Evolutionary conservation across 306 rosid genomes (phyloP), one percentile per base, ranked within the genome.

Genomic region (Lathyrus oleraceus): DNA sequence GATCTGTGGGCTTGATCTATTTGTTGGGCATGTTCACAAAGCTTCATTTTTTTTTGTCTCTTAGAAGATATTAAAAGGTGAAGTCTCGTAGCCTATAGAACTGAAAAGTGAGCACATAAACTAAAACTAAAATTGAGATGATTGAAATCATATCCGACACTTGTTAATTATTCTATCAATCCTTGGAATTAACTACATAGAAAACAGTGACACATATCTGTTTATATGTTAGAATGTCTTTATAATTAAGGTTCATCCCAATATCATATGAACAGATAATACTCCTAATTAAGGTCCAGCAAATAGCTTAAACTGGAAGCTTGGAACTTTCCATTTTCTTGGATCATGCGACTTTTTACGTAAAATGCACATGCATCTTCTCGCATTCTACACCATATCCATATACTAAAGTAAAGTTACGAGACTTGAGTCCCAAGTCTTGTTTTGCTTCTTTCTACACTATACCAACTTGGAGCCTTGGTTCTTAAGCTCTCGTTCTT

Each of bases 341-440:
- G 74, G 83, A 85, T 85, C 89, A 76, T 61, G 86, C 76, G 89
- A 78, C 20, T 71, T 82, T 80, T 85, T 81, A 76, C 85, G 83
- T 76, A 73, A 76, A 73, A 66, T 73, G 78, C 83, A 87, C 83
- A 60, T 78, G 86, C 86, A 30, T 12, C 65, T 35, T 4, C 10
- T 17, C 36, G 9, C 28, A 35, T 48, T 71, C 73, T 65, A 73
- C 76, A 59, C 57, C 10, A 13, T 25, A 25, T 54, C 32, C 14
- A 6, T 30, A 5, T 51, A 1, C 30, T 25, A 8, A 60, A 61
- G 36, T 60, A 54, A 43, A 64, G 36, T 28, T 40, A 52, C 6
- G 5, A 83, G 72, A 62, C 89, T 89, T 85, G 54, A 72, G 42
- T 74, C 58, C 47, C 38, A 82, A 84, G 89, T 71, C 76, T 68